Conservation (phyloP, 306 rosid genomes). For the Ochetophila trinervis region DNA sequence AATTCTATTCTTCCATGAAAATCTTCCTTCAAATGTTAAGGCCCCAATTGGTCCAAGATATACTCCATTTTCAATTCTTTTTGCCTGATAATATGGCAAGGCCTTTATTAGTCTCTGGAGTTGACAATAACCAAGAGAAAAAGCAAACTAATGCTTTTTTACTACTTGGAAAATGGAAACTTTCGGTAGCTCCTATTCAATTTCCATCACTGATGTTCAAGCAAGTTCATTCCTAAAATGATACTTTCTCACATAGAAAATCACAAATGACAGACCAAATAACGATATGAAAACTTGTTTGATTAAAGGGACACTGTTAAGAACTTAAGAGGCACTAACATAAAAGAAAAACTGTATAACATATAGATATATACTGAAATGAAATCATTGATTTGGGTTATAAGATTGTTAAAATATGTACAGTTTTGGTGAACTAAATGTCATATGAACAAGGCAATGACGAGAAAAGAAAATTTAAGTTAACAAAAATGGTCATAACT, state of each 20-base stretch:
- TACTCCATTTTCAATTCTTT: constrained; percentile 88
- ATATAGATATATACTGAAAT: too few species aligned
- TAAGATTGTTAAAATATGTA: too few species aligned
- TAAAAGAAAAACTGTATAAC: too few species aligned
- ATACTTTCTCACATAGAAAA: constrained; percentile 17
- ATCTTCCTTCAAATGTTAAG: constrained; percentile 85
- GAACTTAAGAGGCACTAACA: too few species aligned
- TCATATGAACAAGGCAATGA: too few species aligned
- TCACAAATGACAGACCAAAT: constrained; percentile 3
- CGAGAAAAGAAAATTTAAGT: too few species aligned
- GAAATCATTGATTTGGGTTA: too few species aligned
- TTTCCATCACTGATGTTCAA: neutral
- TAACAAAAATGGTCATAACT: too few species aligned
- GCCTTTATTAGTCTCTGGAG: constrained; percentile 26
- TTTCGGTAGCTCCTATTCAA: neutral
- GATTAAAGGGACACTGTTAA: too few species aligned
- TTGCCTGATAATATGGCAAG: constrained; percentile 53
- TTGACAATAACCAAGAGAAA: constrained; percentile 19
- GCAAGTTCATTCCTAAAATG: neutral
- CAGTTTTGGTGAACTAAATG: too few species aligned
- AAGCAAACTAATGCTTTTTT: constrained; percentile 1
- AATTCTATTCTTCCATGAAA: constrained; percentile 76
- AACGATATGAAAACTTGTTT: constrained; percentile 1
- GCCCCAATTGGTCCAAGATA: constrained; percentile 84
- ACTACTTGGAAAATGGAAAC: neutral